phyloP scores from a whole-genome alignment of 306 rosid species.

The Cucurbita pepo region DNA sequence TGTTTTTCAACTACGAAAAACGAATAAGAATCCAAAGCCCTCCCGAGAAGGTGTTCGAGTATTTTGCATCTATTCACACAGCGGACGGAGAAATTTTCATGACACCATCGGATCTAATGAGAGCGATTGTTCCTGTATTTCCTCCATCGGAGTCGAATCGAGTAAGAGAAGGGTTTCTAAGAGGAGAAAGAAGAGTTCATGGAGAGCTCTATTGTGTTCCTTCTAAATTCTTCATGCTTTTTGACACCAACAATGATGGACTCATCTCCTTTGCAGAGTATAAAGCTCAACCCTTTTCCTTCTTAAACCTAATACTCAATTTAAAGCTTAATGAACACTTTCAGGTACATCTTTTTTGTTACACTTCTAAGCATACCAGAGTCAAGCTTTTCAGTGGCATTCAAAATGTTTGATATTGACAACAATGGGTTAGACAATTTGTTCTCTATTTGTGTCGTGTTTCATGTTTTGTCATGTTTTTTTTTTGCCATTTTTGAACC shows the following conservation, averaged over 20 bases:
- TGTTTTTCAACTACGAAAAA: constrained; percentile 65
- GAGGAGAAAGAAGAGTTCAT: constrained; percentile 43
- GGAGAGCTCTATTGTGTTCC: constrained; percentile 34
- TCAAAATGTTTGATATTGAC: constrained; percentile 76
- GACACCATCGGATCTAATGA: constrained; percentile 63
- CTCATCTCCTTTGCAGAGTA: constrained; percentile 67
- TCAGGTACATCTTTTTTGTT: constrained; percentile 62
- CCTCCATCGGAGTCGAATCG: constrained; percentile 55
- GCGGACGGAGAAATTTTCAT: constrained; percentile 37
- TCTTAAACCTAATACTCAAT: background rate
- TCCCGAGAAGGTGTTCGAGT: constrained; percentile 68
- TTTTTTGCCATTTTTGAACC: background rate
- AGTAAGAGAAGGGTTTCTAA: constrained; percentile 52
- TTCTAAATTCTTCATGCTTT: constrained; percentile 67
- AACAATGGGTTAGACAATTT: constrained; percentile 35
- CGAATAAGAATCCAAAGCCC: constrained; percentile 51
- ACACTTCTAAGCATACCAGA: constrained; percentile 75
- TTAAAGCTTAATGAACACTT: background rate
- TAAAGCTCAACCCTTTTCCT: background rate
- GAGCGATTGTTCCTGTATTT: constrained; percentile 61
- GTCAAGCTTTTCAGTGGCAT: constrained; percentile 52
- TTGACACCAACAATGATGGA: constrained; percentile 72
- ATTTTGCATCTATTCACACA: constrained; percentile 37
- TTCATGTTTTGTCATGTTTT: background rate
- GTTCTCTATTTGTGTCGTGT: background rate